Evolutionary conservation across 192 early-diverging fungal species (phyloP).

Genomic region (Coemansia sp.): DNA sequence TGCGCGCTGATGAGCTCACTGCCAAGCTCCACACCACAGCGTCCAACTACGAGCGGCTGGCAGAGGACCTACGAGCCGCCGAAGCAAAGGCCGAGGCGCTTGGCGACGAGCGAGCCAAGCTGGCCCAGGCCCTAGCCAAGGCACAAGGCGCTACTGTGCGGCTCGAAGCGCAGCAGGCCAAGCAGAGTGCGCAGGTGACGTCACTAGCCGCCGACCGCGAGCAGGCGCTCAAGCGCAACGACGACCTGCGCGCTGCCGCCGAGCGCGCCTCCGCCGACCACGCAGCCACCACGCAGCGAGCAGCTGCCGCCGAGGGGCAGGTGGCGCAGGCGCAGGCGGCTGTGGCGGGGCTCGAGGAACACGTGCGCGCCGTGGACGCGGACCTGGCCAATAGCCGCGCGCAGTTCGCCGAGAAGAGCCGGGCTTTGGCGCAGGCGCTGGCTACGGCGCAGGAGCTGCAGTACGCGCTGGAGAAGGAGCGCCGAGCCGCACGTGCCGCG

Average conservation of each 20-base stretch:
- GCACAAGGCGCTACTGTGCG: constrained; percentile 26
- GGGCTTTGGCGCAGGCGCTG: constrained; percentile 28
- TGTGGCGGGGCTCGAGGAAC: constrained; percentile 24
- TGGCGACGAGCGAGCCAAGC: constrained; percentile 22
- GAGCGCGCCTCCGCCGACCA: constrained; percentile 4
- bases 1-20: neutral
- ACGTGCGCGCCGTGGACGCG: constrained; percentile 42
- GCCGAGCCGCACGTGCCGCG: constrained; percentile 12
- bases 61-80: neutral
- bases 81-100: neutral
- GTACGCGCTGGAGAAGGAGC: constrained; percentile 44
- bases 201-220: neutral
- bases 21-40: neutral
- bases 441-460: constrained; percentile 47
- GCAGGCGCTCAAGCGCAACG: constrained; percentile 9
- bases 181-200: constrained; percentile 20
- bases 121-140: constrained; percentile 40
- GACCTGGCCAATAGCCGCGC: constrained; percentile 51
- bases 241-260: neutral
- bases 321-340: constrained; percentile 19
- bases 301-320: constrained; percentile 7
- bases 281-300: neutral
- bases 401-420: constrained; percentile 53
- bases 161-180: constrained; percentile 23
- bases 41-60: neutral